Conservation (phyloP, 257 asterid genomes). For the Cinchona pubescens region DNA sequence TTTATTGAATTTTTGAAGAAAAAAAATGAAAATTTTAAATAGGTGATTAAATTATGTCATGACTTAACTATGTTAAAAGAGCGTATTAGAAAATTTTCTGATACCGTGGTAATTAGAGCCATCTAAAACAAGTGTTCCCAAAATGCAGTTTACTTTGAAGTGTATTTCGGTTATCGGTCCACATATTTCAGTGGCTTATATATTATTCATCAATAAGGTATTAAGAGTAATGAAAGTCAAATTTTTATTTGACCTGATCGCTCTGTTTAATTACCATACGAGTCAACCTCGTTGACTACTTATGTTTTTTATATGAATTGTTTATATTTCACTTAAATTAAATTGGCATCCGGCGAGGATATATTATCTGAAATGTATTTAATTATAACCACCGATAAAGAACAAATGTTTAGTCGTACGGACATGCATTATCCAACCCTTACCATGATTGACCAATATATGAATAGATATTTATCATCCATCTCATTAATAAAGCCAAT, state of each 20-base stretch:
- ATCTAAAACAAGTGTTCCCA: too few relatives aligned
- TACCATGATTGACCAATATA: neutral
- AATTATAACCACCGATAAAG: neutral
- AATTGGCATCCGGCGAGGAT: neutral
- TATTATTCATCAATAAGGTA: too few relatives aligned
- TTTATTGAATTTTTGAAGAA: neutral
- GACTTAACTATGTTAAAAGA: too few relatives aligned
- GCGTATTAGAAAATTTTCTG: neutral
- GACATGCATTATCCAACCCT: neutral
- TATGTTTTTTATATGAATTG: neutral
- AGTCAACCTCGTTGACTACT: too few relatives aligned
- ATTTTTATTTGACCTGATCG: too few relatives aligned
- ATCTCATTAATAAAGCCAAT: neutral
- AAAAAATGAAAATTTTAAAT: neutral
- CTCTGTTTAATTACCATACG: too few relatives aligned
- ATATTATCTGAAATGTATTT: neutral
- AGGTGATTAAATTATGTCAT: neutral
- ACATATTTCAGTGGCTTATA: too few relatives aligned
- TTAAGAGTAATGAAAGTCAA: too few relatives aligned
- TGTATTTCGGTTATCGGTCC: too few relatives aligned
- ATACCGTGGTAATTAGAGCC: neutral
- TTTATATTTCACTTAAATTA: neutral
- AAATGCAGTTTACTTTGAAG: too few relatives aligned
- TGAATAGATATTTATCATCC: neutral
- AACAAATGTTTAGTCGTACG: neutral